Base-by-base conservation (phyloP, 2,329 filamentous ascomycete species). In the Aspergillus awamori region DNA sequence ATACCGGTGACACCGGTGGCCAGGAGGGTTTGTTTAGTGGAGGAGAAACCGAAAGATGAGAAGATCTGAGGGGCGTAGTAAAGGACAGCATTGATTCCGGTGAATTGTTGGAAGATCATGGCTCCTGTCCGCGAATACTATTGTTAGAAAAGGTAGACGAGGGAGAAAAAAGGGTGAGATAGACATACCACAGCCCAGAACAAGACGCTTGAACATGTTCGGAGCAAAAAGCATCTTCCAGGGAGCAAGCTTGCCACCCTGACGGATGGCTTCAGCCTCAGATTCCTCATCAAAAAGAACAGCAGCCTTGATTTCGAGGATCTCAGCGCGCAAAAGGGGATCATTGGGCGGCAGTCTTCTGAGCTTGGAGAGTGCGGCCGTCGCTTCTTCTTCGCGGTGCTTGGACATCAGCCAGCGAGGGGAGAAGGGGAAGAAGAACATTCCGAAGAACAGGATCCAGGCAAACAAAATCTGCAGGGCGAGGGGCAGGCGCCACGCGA, bases 291-390 rank as follows among this genome's bases (percentile, higher is more conserved):
- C 90, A 66, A 94, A 95, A 17, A 90, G 74, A 0, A 87, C 88
- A 73, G 92, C 89, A 0, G 90, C 89, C 74, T 91, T 91, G 77
- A 94, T 93, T 72, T 94, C 91, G n/a, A 92, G 83, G 70, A 89
- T 92, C 69, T 94, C 91, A 1, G 92, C 81, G 65, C 89, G 84
- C 39, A 93, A 84, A 0, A 91, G 82, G 59, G 91, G 87, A 69
- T 92, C 84, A 64, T 89, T 84, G 15, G 78, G 71, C 0, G 85
- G 74, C 0, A 91, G 82, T 5, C 81, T 82, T 24, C 91, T 86
- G 2, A 94, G 84, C 53, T 73, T 80, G 0, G 89, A 85, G 1
- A 94, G 81, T 1, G 87, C 86, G 8, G 73, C 72, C 15, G 85
- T 84, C 0, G 88, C 89, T 72, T 93, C 90, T 0, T 82, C 82